Percentiles rank a stretch among this genome's conserved stretches.
phyloP scores from a whole-genome alignment of 2,329 filamentous ascomycete genomes.

The Aureobasidium sp. region DNA sequence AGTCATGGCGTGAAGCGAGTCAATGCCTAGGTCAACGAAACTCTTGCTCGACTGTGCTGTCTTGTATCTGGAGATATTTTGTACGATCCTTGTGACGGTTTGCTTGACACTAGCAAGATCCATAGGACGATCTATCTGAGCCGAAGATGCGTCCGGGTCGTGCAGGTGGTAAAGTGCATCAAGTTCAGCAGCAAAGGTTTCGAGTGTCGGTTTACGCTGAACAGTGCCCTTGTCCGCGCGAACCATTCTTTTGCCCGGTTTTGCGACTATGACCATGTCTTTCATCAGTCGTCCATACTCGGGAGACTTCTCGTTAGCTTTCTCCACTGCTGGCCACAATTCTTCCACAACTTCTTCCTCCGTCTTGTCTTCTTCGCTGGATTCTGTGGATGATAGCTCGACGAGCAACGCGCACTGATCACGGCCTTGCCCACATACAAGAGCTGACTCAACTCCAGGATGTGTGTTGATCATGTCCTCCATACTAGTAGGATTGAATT shows the following conservation, averaged over 20 bases:
- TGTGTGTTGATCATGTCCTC: conserved; percentile 28
- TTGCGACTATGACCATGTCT: conserved; percentile 37
- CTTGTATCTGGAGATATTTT: background rate
- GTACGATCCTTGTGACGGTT: background rate
- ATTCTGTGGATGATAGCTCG: conserved; percentile 20
- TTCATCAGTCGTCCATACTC: conserved; percentile 38
- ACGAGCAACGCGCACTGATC: conserved; percentile 27
- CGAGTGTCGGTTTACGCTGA: conserved; percentile 35
- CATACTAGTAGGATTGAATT: conserved; percentile 22
- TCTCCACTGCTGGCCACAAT: conserved; percentile 40
- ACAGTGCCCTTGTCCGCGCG: conserved; percentile 43
- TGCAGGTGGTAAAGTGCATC: conserved; percentile 36
- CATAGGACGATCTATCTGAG: background rate
- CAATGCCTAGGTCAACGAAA: conserved; percentile 28
- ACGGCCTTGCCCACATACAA: conserved; percentile 28
- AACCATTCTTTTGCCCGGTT: conserved; percentile 38
- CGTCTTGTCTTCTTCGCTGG: background rate
- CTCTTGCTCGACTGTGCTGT: conserved; percentile 18
- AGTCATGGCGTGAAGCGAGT: conserved; percentile 25
- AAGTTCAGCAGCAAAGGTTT: conserved; percentile 41
- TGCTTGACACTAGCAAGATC: background rate
- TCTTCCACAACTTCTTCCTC: conserved; percentile 31
- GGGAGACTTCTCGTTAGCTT: conserved; percentile 36
- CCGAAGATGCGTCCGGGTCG: background rate
- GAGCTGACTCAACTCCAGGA: conserved; percentile 24